Conservation (phyloP, 2,329 filamentous ascomycete genomes). For the Fusarium sp. region DNA sequence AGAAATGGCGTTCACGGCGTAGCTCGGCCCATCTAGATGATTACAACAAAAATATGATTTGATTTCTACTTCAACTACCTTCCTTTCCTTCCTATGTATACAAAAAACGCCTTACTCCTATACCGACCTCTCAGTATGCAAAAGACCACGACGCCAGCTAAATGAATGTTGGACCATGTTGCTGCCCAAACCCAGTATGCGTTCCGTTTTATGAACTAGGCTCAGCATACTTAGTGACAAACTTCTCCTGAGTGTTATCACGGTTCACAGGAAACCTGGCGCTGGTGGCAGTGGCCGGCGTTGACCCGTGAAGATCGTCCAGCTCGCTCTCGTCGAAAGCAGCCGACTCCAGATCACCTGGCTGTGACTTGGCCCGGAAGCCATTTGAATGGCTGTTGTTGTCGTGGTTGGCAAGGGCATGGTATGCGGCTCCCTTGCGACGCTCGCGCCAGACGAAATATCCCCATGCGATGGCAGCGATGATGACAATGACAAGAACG, state of each 20-base stretch:
- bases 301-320: slow-evolving; percentile 68
- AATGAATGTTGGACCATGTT: slow-evolving; percentile 7
- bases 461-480: slow-evolving; percentile 81
- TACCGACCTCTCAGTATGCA: slow-evolving; percentile 24
- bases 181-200: not conserved
- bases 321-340: slow-evolving; percentile 76
- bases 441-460: slow-evolving; percentile 75
- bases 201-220: not conserved
- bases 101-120: slow-evolving; percentile 35
- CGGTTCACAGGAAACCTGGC: slow-evolving; percentile 69
- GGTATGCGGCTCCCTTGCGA: slow-evolving; percentile 66
- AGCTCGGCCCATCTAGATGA: slow-evolving; percentile 38
- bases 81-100: not conserved
- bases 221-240: slow-evolving; percentile 38
- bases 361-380: slow-evolving; percentile 60
- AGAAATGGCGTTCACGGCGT: slow-evolving; percentile 42
- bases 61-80: slow-evolving; percentile 18
- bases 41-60: slow-evolving; percentile 36
- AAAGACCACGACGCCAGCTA: slow-evolving; percentile 32
- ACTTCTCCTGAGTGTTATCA: slow-evolving; percentile 59
- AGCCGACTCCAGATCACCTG: slow-evolving; percentile 69
- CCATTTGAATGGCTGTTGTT: slow-evolving; percentile 55
- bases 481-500: slow-evolving; percentile 82
- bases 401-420: slow-evolving; percentile 58
- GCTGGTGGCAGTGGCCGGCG: slow-evolving; percentile 57